Percentiles rank a stretch among this genome's conserved stretches.
phyloP scores from a whole-genome alignment of 495 filamentous ascomycete species.

The Letharia lupina region DNA sequence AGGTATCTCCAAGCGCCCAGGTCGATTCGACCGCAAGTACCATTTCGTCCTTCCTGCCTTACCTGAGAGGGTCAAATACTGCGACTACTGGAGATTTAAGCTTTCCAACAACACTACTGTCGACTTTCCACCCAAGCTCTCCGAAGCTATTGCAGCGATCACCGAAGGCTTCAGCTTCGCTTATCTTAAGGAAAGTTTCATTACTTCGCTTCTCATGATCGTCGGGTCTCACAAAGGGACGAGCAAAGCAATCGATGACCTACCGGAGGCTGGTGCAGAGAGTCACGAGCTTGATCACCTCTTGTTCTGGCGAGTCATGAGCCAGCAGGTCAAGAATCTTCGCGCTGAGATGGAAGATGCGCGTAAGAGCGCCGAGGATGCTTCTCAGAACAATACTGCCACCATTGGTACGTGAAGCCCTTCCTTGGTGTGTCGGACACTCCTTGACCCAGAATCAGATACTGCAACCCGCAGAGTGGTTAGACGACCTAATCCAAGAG shows the following conservation, averaged over 20 bases:
- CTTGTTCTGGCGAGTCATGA: conserved; percentile 46
- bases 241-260: conserved; percentile 10
- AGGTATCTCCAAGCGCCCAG: conserved; percentile 55
- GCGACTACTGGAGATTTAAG: conserved; percentile 45
- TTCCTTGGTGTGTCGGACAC: background rate
- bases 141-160: conserved; percentile 46
- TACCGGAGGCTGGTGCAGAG: conserved; percentile 22
- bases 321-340: conserved; percentile 47
- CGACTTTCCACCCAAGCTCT: conserved; percentile 48
- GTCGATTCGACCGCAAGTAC: conserved; percentile 58
- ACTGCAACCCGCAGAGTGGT: background rate
- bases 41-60: conserved; percentile 47
- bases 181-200: conserved; percentile 57
- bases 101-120: conserved; percentile 38
- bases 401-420: conserved; percentile 1
- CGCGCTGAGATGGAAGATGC: conserved; percentile 45
- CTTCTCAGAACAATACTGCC: conserved; percentile 1
- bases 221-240: conserved; percentile 25
- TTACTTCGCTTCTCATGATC: conserved; percentile 49
- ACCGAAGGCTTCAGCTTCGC: conserved; percentile 57
- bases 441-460: background rate
- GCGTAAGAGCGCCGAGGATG: conserved; percentile 13
- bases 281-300: conserved; percentile 37
- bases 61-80: conserved; percentile 48
- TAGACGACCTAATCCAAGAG: background rate